These are phyloP conservation scores for Jacaranda copaia DNA, from an alignment of 257 asterid genomes.

Conservation along the genomic window DNA sequence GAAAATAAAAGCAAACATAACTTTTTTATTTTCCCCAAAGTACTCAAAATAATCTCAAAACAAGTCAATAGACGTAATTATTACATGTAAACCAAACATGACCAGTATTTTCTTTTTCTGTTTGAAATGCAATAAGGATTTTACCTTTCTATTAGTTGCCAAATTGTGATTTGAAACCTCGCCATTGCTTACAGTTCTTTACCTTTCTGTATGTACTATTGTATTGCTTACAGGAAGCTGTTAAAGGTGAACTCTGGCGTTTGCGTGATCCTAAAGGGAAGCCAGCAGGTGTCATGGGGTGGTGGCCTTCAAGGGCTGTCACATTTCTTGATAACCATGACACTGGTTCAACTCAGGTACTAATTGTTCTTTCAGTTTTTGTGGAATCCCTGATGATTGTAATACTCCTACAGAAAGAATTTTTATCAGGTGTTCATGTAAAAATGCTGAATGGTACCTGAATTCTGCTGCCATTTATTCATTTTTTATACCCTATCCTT, in stretches of 20 bases:
- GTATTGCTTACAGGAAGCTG: constrained; percentile 70
- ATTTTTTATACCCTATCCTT: background rate
- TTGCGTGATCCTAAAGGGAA: constrained; percentile 82
- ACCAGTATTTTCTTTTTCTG: background rate
- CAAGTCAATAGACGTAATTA: no score
- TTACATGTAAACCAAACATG: no score
- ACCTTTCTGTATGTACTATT: constrained; percentile 22
- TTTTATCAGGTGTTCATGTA: background rate
- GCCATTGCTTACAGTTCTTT: constrained; percentile 14
- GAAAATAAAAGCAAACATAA: no score
- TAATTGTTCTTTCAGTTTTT: constrained; percentile 19
- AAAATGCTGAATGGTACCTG: background rate
- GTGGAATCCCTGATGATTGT: constrained; percentile 1
- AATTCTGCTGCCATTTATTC: background rate
- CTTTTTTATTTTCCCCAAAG: no score
- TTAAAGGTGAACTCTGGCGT: constrained; percentile 95
- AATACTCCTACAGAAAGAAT: background rate
- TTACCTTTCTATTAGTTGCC: background rate
- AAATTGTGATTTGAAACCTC: constrained; percentile 5
- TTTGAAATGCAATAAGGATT: background rate
- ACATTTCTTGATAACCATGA: constrained; percentile 96
- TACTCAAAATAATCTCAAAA: no score
- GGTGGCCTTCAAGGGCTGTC: constrained; percentile 97
- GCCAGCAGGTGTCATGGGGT: constrained; percentile 95
- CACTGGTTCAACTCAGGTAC: constrained; percentile 97